Base-by-base conservation (phyloP, 2,329 filamentous ascomycete species). In the Colletotrichum orchidophilum region DNA sequence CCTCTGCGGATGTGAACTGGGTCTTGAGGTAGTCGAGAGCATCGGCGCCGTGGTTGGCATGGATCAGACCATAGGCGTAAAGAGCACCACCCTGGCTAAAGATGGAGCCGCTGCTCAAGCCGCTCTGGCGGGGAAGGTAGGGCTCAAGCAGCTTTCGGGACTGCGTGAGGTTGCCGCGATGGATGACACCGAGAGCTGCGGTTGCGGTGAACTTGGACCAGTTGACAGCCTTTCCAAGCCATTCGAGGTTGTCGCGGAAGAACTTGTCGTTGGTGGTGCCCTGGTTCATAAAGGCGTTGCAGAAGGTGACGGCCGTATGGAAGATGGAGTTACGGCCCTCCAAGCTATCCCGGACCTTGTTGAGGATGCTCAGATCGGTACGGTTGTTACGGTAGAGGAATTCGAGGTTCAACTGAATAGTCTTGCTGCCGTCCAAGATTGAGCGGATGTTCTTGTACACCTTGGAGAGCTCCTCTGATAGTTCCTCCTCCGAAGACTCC, bases 131-230 rank as follows among this genome's bases (percentile, higher is more conserved):
- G 15, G 96, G 96, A 9, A 99, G 90, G 78, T 99, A 99, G 3
- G 96, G 96, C 78, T 97, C 95, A 15, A 99, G 88, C 2, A 99
- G 88, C 84, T 97, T 97, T 78, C 95, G 91, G 1, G 95, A 96
- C 78, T 99, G 96, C 27, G 93, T 93, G 70, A 99, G 87, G 81
- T 99, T 99, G 66, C 96, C 96, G 55, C 95, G 93, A 82, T 99
- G 96, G 73, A 99, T 98, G 62, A 98, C 96, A 81, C 96, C 96
- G 6, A 99, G 87, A 8, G 96, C 96, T 67, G 96, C 96, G 5
- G 96, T 99, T 15, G 96, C 96, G 0, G 96, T 98, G 81, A 99
- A 99, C 81, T 99, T 99, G 72, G 95, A 98, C 96, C 96, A 99
- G 85, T 99, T 99, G 58, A 98, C 95, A 29, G 96, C 96, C 86